These are phyloP conservation scores for Aspergillus spinulosporus DNA, from an alignment of 2,329 filamentous ascomycete species.

Conservation along the genomic window DNA sequence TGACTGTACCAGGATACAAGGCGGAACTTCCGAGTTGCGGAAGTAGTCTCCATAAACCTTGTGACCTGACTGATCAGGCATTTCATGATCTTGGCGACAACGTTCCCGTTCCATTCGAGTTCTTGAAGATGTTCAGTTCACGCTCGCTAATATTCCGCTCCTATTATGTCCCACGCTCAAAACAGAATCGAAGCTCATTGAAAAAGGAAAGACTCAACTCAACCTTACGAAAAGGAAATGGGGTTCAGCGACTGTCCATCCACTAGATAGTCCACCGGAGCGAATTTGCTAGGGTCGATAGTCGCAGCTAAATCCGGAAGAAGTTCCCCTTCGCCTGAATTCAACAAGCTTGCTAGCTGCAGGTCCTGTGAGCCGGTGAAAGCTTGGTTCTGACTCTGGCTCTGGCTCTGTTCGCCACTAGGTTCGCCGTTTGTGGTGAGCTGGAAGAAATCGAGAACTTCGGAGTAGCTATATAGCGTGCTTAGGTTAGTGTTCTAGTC, in stretches of 20 bases:
- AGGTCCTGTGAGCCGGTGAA: neutral
- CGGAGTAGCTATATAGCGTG: slow-evolving; percentile 74
- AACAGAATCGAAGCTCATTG: neutral
- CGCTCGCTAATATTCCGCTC: neutral
- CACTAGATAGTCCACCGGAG: neutral
- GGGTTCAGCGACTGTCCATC: neutral
- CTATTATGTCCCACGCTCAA: neutral
- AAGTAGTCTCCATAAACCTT: neutral
- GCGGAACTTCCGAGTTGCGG: neutral
- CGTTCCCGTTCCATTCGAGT: neutral
- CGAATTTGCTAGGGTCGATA: slow-evolving; percentile 1
- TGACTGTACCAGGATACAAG: neutral
- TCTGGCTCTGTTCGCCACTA: slow-evolving; percentile 1
- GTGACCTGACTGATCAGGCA: neutral
- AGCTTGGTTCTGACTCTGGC: neutral
- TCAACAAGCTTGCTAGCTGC: neutral
- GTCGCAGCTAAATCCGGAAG: neutral
- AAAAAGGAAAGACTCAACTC: neutral
- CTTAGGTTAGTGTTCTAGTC: neutral
- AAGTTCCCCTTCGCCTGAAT: neutral
- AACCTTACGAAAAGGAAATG: neutral
- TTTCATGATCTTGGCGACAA: neutral
- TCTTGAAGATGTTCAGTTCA: neutral
- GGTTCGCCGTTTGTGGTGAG: slow-evolving; percentile 50
- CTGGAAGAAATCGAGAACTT: slow-evolving; percentile 98